Conservation (phyloP, 2,329 filamentous ascomycete genomes). For the Coniochaeta sp. region DNA sequence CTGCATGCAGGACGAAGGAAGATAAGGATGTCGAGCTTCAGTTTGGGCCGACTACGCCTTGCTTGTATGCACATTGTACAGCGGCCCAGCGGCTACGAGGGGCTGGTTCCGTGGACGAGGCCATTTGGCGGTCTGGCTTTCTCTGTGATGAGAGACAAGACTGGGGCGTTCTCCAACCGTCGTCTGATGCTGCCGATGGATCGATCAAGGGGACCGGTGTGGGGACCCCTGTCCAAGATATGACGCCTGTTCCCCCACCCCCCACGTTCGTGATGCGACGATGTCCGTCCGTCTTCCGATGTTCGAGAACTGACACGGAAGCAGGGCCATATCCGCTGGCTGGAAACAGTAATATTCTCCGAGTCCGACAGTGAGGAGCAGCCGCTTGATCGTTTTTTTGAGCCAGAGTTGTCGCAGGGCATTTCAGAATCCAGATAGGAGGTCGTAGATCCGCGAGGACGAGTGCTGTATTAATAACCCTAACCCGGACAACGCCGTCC, state of each 20-base stretch:
- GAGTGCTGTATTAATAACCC: too few species aligned
- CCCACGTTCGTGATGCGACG: slow-evolving; percentile 21
- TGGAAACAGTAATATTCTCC: too few species aligned
- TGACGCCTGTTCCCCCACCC: slow-evolving; percentile 20
- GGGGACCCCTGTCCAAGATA: slow-evolving; percentile 13
- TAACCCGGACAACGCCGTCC: too few species aligned
- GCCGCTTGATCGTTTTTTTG: too few species aligned
- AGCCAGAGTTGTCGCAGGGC: too few species aligned
- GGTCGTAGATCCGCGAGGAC: too few species aligned
- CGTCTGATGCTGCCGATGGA: neutral
- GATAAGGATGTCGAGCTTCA: neutral
- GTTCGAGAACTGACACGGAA: slow-evolving; percentile 15
- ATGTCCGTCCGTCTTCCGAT: neutral
- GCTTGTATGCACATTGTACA: neutral
- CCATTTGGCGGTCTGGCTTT: neutral
- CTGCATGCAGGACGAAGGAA: too few species aligned
- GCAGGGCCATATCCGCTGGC: too few species aligned
- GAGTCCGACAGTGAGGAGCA: too few species aligned
- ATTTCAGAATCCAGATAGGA: too few species aligned
- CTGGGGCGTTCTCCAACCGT: neutral
- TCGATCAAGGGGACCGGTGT: neutral
- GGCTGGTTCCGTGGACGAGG: neutral
- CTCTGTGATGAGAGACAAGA: too few species aligned
- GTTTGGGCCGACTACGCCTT: neutral
- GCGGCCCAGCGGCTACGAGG: neutral